phyloP scores from a whole-genome alignment of 2,329 filamentous ascomycete genomes.

The Trichoderma lentiforme region DNA sequence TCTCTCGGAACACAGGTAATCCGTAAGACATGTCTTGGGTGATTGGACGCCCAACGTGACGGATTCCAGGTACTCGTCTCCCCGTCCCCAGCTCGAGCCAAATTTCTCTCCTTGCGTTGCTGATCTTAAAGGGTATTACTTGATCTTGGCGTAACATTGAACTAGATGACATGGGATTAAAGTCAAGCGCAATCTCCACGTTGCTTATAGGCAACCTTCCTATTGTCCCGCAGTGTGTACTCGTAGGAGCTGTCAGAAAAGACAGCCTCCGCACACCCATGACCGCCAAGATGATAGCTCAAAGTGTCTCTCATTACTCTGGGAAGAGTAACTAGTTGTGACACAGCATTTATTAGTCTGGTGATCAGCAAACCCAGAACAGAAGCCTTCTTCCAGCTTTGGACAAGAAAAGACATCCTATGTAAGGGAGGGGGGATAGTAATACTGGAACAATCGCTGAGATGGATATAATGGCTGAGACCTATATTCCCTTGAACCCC shows the following conservation, averaged over 20 bases:
- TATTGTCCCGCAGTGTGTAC: not conserved
- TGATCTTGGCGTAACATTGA: not conserved
- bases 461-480: not conserved
- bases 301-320: not conserved
- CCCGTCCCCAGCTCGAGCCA: not conserved
- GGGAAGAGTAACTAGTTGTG: not conserved
- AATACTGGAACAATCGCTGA: not conserved
- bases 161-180: not conserved
- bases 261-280: not conserved
- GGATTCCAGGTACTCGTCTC: not conserved
- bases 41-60: not conserved
- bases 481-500: not conserved
- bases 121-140: not conserved
- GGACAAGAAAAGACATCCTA: not conserved
- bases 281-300: not conserved
- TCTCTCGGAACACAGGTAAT: not conserved
- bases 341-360: constrained; percentile 2
- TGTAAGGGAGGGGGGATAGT: not conserved
- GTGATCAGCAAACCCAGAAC: not conserved
- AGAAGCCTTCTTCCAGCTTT: not conserved
- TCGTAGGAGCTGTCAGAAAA: not conserved
- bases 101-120: not conserved
- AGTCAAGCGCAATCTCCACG: not conserved
- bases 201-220: not conserved
- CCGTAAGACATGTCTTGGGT: not conserved